Percentiles rank a stretch among this genome's conserved stretches.
Conservation (phyloP, 495 filamentous ascomycete species). For the Aspergillus saccharolyticus region DNA sequence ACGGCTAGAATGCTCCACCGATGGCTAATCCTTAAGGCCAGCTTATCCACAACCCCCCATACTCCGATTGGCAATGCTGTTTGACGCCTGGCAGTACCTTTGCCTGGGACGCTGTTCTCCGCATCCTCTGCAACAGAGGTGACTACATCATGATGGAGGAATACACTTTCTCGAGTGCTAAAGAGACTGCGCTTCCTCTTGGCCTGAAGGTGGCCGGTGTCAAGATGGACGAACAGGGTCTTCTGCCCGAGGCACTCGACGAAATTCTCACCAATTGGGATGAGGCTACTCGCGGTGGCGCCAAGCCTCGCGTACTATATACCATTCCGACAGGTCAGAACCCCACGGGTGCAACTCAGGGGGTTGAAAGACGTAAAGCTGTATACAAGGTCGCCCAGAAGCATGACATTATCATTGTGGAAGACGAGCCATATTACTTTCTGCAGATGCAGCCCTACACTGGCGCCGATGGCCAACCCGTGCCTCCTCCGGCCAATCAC, state of each 20-base stretch:
- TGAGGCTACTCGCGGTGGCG: slow-evolving; percentile 44
- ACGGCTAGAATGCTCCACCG: neutral
- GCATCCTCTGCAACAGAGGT: slow-evolving; percentile 68
- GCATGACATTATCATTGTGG: slow-evolving; percentile 82
- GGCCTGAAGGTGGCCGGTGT: slow-evolving; percentile 71
- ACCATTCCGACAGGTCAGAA: slow-evolving; percentile 72
- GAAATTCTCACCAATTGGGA: slow-evolving; percentile 65
- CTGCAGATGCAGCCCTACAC: slow-evolving; percentile 89
- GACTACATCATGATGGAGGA: slow-evolving; percentile 79
- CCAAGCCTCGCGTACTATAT: slow-evolving; percentile 66
- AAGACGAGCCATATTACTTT: slow-evolving; percentile 98
- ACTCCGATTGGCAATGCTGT: slow-evolving; percentile 76
- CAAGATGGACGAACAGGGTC: slow-evolving; percentile 70
- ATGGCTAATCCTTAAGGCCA: slow-evolving; percentile 11
- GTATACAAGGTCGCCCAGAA: slow-evolving; percentile 74
- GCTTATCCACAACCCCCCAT: slow-evolving; percentile 47
- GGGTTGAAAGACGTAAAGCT: slow-evolving; percentile 53
- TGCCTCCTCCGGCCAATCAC: slow-evolving; percentile 50
- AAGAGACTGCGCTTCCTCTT: slow-evolving; percentile 75
- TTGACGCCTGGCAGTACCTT: slow-evolving; percentile 75
- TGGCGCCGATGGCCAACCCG: slow-evolving; percentile 43
- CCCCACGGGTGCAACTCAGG: slow-evolving; percentile 85
- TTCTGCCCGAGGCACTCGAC: slow-evolving; percentile 64
- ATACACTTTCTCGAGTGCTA: slow-evolving; percentile 76
- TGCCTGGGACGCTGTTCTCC: slow-evolving; percentile 67